Evolutionary conservation across 176 grass and related monocot species (phyloP).

Genomic region (Zea luxurians): DNA sequence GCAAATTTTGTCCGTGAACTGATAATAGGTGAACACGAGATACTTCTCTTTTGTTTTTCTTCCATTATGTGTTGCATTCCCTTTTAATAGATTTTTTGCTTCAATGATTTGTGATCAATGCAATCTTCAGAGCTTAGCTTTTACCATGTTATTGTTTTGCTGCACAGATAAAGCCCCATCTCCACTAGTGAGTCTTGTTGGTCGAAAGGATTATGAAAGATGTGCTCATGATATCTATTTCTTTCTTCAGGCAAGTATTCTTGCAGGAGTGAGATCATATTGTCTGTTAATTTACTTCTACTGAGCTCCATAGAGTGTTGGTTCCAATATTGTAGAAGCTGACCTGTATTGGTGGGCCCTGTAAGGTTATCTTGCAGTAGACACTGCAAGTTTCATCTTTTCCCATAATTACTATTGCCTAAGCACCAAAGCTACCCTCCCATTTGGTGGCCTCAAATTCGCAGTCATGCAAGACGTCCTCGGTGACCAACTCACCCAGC

Average conservation of each 20-base stretch:
- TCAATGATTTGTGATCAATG: constrained; percentile 8
- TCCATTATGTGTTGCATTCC: constrained; percentile 6
- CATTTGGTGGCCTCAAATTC: background rate
- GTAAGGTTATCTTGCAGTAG: background rate
- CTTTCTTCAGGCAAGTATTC: constrained; percentile 87
- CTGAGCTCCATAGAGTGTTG: background rate
- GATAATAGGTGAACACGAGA: constrained; percentile 66
- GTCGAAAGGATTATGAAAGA: constrained; percentile 90
- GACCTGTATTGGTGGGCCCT: background rate
- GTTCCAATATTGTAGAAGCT: constrained; percentile 19
- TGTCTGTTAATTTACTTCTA: constrained; percentile 4
- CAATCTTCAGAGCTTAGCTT: background rate
- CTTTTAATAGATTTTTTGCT: background rate
- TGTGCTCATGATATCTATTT: constrained; percentile 93
- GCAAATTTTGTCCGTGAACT: constrained; percentile 87
- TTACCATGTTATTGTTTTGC: background rate
- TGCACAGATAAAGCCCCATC: constrained; percentile 79
- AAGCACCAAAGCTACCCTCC: background rate
- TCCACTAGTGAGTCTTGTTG: constrained; percentile 83
- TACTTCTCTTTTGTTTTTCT: constrained; percentile 4
- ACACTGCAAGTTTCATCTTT: background rate
- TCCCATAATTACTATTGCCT: background rate
- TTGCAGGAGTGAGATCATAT: constrained; percentile 6
- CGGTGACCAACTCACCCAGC: background rate
- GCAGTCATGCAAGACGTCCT: background rate